phyloP scores from a whole-genome alignment of 176 grass and related monocot species.

The Cymbopogon citratus region DNA sequence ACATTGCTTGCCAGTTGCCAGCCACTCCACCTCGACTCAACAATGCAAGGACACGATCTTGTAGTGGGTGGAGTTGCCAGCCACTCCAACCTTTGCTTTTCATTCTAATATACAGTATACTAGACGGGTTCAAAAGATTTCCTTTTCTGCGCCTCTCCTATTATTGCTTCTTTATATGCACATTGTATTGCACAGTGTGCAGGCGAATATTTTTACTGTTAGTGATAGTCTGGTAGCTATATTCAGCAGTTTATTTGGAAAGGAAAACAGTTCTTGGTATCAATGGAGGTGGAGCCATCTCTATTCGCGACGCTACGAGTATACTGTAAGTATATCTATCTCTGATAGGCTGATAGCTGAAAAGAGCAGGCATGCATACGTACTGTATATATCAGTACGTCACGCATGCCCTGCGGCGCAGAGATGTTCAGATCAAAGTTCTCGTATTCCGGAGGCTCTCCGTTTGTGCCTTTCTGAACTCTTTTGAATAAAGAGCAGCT shows the following conservation, averaged over 20 bases:
- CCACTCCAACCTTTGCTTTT: background rate
- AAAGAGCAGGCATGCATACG: background rate
- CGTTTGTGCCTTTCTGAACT: background rate
- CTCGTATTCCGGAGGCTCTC: background rate
- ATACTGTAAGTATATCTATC: no score
- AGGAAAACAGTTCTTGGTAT: background rate
- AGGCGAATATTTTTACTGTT: background rate
- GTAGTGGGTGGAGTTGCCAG: background rate
- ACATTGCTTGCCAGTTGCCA: conserved; percentile 4
- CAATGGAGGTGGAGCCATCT: background rate
- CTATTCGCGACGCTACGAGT: no score
- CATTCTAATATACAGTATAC: background rate
- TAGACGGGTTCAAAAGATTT: background rate
- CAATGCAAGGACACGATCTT: background rate
- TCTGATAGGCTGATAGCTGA: no score
- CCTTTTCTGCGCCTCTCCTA: background rate
- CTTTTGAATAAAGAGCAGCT: conserved; percentile 3
- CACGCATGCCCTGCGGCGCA: background rate
- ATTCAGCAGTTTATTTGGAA: background rate
- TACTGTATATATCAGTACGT: background rate
- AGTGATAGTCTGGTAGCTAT: no score
- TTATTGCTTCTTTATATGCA: background rate
- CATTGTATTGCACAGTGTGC: background rate
- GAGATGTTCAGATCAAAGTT: background rate
- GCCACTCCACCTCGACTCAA: conserved; percentile 18